Conservation (phyloP, 257 asterid genomes). For the Scutellaria barbata region DNA sequence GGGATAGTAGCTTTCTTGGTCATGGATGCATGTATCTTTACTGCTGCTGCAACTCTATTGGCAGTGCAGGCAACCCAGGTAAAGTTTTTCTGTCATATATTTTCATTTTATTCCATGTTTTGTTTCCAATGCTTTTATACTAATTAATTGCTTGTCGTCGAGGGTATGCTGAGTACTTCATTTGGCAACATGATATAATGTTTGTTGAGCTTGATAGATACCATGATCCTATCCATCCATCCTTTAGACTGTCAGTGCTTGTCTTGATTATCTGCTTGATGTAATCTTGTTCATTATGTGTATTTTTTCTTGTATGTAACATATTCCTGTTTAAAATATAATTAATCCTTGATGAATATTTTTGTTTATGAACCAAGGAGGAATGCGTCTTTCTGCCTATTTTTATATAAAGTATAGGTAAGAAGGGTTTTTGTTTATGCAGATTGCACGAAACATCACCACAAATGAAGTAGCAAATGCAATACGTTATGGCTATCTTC, state of each 20-base stretch:
- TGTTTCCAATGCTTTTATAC: conserved; percentile 14
- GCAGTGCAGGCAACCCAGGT: conserved; percentile 78
- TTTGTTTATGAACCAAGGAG: no score
- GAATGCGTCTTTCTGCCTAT: background rate
- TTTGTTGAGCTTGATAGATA: background rate
- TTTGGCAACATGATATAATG: background rate
- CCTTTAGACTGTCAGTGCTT: background rate
- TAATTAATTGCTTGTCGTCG: background rate
- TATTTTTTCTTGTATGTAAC: background rate
- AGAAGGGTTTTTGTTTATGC: conserved; percentile 34
- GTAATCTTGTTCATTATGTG: background rate
- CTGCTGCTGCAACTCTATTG: conserved; percentile 65
- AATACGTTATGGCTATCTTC: conserved; percentile 82
- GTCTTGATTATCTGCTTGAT: background rate
- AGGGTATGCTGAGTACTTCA: background rate
- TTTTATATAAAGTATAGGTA: background rate
- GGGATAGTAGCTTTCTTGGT: conserved; percentile 70
- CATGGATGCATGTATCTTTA: conserved; percentile 71
- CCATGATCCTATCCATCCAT: background rate
- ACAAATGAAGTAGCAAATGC: conserved; percentile 92
- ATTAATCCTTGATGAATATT: no score
- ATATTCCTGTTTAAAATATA: no score
- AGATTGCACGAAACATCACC: conserved; percentile 89
- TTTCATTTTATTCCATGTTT: conserved; percentile 8
- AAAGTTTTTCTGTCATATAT: conserved; percentile 30